Base-by-base conservation (phyloP, 1,284 basidiomycete species). In the Heterobasidion annosum region DNA sequence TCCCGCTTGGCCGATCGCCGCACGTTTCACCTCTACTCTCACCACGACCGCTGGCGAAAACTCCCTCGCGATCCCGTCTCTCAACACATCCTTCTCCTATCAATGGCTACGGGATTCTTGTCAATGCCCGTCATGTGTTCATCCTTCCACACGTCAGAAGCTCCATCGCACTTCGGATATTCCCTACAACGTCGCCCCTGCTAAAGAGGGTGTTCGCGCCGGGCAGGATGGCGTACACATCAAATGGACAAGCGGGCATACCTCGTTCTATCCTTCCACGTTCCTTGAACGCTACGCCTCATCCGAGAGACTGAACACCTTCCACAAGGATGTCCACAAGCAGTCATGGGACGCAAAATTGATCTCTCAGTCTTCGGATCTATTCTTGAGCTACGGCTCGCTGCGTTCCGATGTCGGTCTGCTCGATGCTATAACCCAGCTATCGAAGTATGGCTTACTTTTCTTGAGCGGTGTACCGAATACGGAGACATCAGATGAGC, bases 111-210 rank as follows among this genome's bases (percentile, higher is more conserved):
- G 82, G 18, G 83, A 86, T 61, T 70, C 77, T 0, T 85, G 83
- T 60, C 71, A 71, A 40, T 81, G 81, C 58, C 62, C 69, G 0
- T 58, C 65, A 8, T 81, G 81, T 60, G 67, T 84, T 1, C 78
- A 86, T 60, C 73, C 77, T 0, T 71, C 73, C 2, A 84, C 79
- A 0, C 67, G 69, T 9, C 84, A 87, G 64, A 83, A 82, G 59
- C 74, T 93, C 1, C 85, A 87, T 64, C 72, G 80, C 50, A 82
- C 88, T 0, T 81, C 85, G 0, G 85, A 89, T 70, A 72, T 87
- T 4, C 74, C 79, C 0, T 57, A 62, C 2, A 70, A 76, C 53
- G 68, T 79, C 48, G 61, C 58, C 3, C 82, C 82, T 0, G 62
- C 59, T 15, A 50, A 64, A 2, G 65, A 70, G 48, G 75, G 76